Evolutionary conservation across 257 asterid species (phyloP).

Genomic region (Avicennia marina): DNA sequence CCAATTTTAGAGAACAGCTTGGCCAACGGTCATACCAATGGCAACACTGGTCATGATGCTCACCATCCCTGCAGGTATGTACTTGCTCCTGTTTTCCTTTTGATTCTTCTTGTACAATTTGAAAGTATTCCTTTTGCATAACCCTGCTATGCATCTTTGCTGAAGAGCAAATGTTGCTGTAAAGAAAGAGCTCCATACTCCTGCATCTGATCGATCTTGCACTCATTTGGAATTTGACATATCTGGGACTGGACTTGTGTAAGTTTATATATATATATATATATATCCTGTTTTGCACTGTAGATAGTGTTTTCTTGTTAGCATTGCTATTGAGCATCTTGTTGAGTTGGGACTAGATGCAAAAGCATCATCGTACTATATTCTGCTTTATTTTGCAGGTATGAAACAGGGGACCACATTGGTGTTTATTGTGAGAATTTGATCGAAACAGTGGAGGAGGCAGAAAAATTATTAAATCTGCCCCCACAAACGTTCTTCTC

Average conservation of each 20-base stretch:
- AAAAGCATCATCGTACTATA: neutral
- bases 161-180: slow-evolving; percentile 75
- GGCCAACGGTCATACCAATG: slow-evolving; percentile 54
- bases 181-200: slow-evolving; percentile 89
- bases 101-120: neutral
- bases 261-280: no score
- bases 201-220: slow-evolving; percentile 94
- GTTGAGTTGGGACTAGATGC: neutral
- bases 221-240: slow-evolving; percentile 96
- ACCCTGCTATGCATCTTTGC: slow-evolving; percentile 13
- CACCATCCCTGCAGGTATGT: slow-evolving; percentile 92
- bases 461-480: slow-evolving; percentile 63
- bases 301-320: no score
- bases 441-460: slow-evolving; percentile 84
- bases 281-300: no score
- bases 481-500: slow-evolving; percentile 83
- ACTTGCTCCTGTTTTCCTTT: neutral
- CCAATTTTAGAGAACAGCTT: slow-evolving; percentile 45
- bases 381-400: slow-evolving; percentile 47
- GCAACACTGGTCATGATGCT: slow-evolving; percentile 63
- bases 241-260: slow-evolving; percentile 84
- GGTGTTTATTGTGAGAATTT: slow-evolving; percentile 91
- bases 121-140: slow-evolving; percentile 11
- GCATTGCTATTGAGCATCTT: neutral
- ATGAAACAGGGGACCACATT: slow-evolving; percentile 98